Evolutionary conservation across 1,139 yeast species (phyloP), one percentile per base, ranked within the genome.

Genomic region (Suhomyces anneliseae): DNA sequence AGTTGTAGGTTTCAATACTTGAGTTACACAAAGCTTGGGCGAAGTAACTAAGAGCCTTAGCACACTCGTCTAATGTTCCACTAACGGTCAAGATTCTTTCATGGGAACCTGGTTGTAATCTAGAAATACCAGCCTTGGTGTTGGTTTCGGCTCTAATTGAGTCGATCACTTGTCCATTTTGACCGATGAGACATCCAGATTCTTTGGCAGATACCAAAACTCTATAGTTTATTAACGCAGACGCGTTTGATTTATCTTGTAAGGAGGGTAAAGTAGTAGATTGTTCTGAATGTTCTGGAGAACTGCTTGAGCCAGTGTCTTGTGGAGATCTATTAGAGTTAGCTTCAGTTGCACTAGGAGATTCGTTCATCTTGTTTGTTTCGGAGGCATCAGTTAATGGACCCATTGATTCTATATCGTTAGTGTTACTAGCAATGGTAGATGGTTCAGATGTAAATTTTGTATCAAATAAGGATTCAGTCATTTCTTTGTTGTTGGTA

Each of bases 111-210:
- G 85, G 85, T 40, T 84, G 82, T 41, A 89, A 84, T 59, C 87
- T 87, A 29, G 96, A 86, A 43, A 90, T 90, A 24, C 96, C 97
- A 6, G 96, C 96, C 64, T 87, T 88, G 52, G 93, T 92, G 48
- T 81, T 81, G 38, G 95, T 88, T 53, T 79, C 81, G 42, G 82
- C 90, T 55, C 97, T 78, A 45, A 90, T 82, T 34, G 82, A 79
- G 49, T 92, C 88, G 52, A 90, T 90, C 45, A 87, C 88, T 49
- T 79, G 76, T 39, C 97, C 97, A 56, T 83, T 86, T 59, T 87
- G 88, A 40, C 97, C 97, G 59, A 90, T 90, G 53, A 90, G 82
- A 53, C 92, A 87, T 15, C 97, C 97, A 11, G 96, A 92, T 66
- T 90, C 97, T 62, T 87, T 87, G 47, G 95, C 82, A 10, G 95